Base-by-base conservation (phyloP, 495 filamentous ascomycete species). In the Hyaloscypha variabilis region DNA sequence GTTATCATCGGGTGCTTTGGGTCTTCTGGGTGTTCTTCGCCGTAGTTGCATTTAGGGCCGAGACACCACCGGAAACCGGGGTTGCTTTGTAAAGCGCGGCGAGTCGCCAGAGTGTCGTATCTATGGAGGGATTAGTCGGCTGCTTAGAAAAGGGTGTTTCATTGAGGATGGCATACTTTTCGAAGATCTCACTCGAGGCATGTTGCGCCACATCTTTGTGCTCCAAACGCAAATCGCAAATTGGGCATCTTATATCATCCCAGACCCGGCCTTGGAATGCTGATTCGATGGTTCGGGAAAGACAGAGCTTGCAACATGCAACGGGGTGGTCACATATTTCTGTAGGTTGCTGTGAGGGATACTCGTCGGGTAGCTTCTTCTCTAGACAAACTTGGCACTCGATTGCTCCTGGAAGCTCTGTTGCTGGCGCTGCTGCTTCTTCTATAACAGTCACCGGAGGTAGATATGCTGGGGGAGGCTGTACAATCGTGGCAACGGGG, bases 21-120 rank as follows among this genome's bases (percentile, higher is more conserved):
- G 30, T 60, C 56, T 5, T 42, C 26, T 8, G 65, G 52, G 39
- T 68, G 59, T 25, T 64, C 62, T 57, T 64, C 61, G 21, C 66
- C 66, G 13, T 36, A 56, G 10, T 29, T 8, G 60, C 66, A 68
- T 25, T 62, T 36, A 1, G 66, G 61, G 6, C 66, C 66, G 3
- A 64, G 25, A 26, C 66, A 68, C 66, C 66, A 68, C 4, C 56
- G 55, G 46, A 68, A 68, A 31, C 57, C 64, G 24, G 60, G 61
- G 3, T n/a, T 54, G 30, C 11, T 11, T 11, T 26, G 61, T 59
- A 13, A 67, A 6, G 65, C 59, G 6, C 39, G 51, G 21, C 65
- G 65, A 11, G 51, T 57, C n/a, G 51, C 17, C 0, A 67, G 59
- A 21, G 17, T 51, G 53, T 67, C 65, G 50, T 67, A 67, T 39